Evolutionary conservation across 1,284 basidiomycete genomes (phyloP), one percentile per base, ranked within the genome.

Genomic region (Ustilago bromivora): DNA sequence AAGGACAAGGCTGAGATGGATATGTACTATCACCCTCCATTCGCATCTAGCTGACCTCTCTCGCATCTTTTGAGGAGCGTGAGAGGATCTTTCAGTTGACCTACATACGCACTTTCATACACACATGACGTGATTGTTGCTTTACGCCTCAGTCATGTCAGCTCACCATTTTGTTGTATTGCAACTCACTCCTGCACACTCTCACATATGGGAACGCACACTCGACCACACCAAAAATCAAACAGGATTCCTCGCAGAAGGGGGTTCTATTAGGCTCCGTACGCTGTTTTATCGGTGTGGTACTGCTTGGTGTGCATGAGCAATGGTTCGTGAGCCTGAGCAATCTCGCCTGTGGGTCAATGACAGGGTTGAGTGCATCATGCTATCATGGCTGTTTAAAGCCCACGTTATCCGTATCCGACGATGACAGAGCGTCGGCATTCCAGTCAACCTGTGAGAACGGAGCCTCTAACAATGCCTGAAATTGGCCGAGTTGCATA

Each of bases 241-340:
- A 73, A 65, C 71, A 36, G 71, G 57, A 57, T 65, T 40, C 43
- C 58, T 67, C 66, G 66, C 66, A 73, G 61, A 68, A 53, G 71
- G 64, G 65, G 55, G 52, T 58, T 60, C 71, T 61, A 43, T 73
- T 73, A 73, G 71, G 71, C 71, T 65, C 61, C 36, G 58, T 58
- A 47, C 11, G 7, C 8, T 46, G 43, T 19, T 56, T 49, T 32
- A 28, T 43, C 52, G 40, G n/a, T n/a, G 41, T 52, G 34, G 6
- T 12, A 17, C 3, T 31, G 56, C 15, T 8, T 52, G 51, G 12
- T 11, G 17, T 10, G 34, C 17, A 28, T 17, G 12, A 55, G 12
- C 7, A 19, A 7, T 9, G 12, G 6, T n/a, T 8, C 12, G 6
- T 35, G 32, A 19, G 31, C 35, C 13, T 53, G 35, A 55, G 19